Percentiles rank a stretch among this genome's conserved stretches.
Conservation (phyloP, 257 asterid species). For the Rehmannia glutinosa region DNA sequence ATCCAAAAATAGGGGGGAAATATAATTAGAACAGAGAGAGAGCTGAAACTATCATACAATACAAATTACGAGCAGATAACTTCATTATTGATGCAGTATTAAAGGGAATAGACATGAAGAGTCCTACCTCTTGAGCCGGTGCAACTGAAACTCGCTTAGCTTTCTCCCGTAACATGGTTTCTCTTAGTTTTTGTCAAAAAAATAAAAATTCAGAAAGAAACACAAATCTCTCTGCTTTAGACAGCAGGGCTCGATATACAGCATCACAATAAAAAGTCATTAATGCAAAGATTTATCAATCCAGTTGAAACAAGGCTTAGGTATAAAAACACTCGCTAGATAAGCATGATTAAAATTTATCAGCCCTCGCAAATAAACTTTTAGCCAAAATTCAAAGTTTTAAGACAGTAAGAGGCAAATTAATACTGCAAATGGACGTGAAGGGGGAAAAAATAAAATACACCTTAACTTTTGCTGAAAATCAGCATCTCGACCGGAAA, state of each 20-base stretch:
- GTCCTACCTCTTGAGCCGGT: slow-evolving; percentile 65
- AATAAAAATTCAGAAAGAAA: background rate
- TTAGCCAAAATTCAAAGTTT: too few species aligned
- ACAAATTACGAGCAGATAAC: background rate
- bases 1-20: background rate
- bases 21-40: background rate
- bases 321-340: too few species aligned
- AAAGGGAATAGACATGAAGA: background rate
- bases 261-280: background rate
- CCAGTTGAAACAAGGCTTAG: background rate
- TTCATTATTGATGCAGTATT: background rate
- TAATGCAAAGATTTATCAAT: background rate
- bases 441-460: too few species aligned
- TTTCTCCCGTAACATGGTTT: slow-evolving; percentile 73
- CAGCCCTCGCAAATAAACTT: too few species aligned
- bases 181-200: background rate
- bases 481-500: too few species aligned
- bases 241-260: background rate
- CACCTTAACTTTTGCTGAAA: too few species aligned
- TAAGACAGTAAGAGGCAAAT: too few species aligned
- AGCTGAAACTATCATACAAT: too few species aligned
- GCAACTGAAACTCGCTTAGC: slow-evolving; percentile 55
- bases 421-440: too few species aligned
- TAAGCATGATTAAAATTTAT: too few species aligned
- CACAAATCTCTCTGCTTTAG: background rate